Base-by-base conservation (phyloP, 2,329 filamentous ascomycete genomes). In the Penicillium nordicum region DNA sequence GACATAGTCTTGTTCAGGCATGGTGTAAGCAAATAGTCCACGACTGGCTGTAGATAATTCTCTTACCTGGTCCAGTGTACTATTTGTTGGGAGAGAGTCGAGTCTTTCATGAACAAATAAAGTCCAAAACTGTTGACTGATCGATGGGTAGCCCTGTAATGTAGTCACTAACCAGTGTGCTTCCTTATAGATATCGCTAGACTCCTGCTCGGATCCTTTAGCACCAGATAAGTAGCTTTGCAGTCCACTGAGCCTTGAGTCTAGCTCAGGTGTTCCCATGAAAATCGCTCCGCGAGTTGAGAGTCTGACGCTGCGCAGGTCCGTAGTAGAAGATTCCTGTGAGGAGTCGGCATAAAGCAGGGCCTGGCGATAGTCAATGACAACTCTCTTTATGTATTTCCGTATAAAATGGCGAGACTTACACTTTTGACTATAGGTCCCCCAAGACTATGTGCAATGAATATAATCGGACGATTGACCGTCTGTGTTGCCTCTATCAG, bases 231-330 rank as follows among this genome's bases (percentile, higher is more conserved):
- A 68, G 16, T 69, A 49, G 38, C 59, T 50, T 25, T 67, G 62
- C n/a, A 74, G 68, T 10, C 73, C 68, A 16, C 67, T 64, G 0
- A 74, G 62, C 11, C 67, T 66, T 4, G 67, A 59, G 0, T 72
- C 72, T 21, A 67, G 59, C 51, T 76, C 71, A 0, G 71, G 72
- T 38, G 74, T 76, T 5, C 74, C 74, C 27, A 76, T 63, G 60
- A 76, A 76, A 5, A 67, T 51, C 18, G 74, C 67, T 11, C 69
- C 73, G 7, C 49, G 50, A 0, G 69, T 75, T 25, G 50, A 70
- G 7, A 46, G 12, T 16, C 12, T 50, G 37, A 62, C 59, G 8
- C 34, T 47, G 16, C 23, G 41, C 68, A 53, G 18, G 69, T 57
- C n/a, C 53, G 57, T 25, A 52, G 58, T n/a, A 69, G 57, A 14